phyloP scores from a whole-genome alignment of 257 asterid genomes.

The Petrea volubilis region DNA sequence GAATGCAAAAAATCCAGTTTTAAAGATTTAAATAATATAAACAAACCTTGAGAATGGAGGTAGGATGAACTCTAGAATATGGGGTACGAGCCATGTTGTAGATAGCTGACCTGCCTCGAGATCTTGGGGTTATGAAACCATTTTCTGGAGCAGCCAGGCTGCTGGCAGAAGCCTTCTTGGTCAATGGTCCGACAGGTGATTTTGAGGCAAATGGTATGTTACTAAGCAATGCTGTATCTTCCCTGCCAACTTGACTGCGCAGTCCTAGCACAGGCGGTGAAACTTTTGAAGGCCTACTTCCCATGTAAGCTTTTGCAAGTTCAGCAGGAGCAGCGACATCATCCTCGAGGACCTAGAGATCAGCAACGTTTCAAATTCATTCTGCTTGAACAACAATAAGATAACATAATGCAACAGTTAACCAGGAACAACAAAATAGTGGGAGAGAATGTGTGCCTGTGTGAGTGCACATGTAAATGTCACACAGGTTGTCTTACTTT shows the following conservation, averaged over 20 bases:
- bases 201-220: constrained; percentile 43
- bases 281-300: constrained; percentile 61
- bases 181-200: constrained; percentile 42
- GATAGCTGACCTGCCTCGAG: constrained; percentile 85
- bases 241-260: constrained; percentile 49
- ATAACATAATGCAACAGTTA: constrained; percentile 5
- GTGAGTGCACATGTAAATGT: background rate
- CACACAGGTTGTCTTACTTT: constrained; percentile 40
- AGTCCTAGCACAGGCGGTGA: constrained; percentile 65
- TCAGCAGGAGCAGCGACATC: constrained; percentile 84
- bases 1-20: constrained; percentile 1
- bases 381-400: background rate
- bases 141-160: constrained; percentile 51
- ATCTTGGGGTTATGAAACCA: constrained; percentile 68
- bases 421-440: background rate
- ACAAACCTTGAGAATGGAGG: constrained; percentile 57
- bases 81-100: constrained; percentile 96
- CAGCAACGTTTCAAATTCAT: constrained; percentile 27
- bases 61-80: constrained; percentile 57
- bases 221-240: constrained; percentile 39
- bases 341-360: constrained; percentile 59
- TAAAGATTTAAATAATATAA: background rate
- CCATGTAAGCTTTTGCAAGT: constrained; percentile 97
- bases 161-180: constrained; percentile 28
- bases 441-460: background rate